phyloP scores from a whole-genome alignment of 139 green algal genomes.

The Coelastrella sp. region DNA sequence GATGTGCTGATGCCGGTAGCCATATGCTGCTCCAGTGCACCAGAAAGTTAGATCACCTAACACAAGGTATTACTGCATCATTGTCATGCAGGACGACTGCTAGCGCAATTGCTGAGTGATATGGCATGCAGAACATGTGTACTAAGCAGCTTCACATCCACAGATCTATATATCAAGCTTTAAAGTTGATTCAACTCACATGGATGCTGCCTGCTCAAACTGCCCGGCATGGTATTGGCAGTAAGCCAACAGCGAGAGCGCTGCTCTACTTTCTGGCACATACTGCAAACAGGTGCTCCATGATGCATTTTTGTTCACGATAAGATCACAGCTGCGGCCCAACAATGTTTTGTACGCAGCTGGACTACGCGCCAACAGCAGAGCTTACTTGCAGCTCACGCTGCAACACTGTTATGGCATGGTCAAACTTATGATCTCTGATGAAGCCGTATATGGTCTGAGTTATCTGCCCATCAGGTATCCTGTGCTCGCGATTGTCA shows the following conservation, averaged over 20 bases:
- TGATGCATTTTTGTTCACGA: not conserved
- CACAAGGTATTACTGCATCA: too few relatives aligned
- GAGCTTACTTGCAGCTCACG: slow-evolving; percentile 59
- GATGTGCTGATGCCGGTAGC: not conserved
- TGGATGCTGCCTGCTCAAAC: slow-evolving; percentile 70
- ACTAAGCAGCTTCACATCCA: too few relatives aligned
- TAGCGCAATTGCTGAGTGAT: too few relatives aligned
- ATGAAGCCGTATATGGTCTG: slow-evolving; percentile 78
- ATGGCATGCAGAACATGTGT: too few relatives aligned
- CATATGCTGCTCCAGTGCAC: too few relatives aligned
- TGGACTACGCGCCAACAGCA: not conserved
- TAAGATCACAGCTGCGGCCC: not conserved
- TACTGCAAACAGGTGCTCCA: slow-evolving; percentile 49
- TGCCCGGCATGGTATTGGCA: slow-evolving; percentile 77
- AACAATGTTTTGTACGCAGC: too few relatives aligned
- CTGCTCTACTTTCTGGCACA: slow-evolving; percentile 70
- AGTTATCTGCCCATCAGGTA: slow-evolving; percentile 75
- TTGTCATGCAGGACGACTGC: too few relatives aligned
- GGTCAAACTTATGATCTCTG: slow-evolving; percentile 67
- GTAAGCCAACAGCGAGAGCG: slow-evolving; percentile 81
- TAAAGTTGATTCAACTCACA: slow-evolving; percentile 57
- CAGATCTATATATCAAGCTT: too few relatives aligned
- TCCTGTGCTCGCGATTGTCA: slow-evolving; percentile 31
- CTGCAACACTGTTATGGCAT: slow-evolving; percentile 62
- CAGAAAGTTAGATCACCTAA: too few relatives aligned